A percentile compares a stretch with the other conserved stretches of the same genome.
phyloP scores from a whole-genome alignment of 192 early-diverging fungal genomes.

The Umbelopsis isabellina region DNA sequence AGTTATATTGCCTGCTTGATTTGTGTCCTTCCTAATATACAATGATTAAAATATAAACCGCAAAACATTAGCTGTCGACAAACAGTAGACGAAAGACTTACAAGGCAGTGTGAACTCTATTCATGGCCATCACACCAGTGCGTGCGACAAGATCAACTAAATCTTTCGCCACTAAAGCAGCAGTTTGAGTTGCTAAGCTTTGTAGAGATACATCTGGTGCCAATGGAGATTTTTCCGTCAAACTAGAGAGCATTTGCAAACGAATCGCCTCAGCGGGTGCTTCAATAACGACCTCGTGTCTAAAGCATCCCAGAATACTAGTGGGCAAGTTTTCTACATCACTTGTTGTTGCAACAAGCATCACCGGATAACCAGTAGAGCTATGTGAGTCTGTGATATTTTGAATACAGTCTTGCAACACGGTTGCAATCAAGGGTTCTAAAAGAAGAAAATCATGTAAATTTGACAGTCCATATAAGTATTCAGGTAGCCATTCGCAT shows the following conservation, averaged over 20 bases:
- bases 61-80: background rate
- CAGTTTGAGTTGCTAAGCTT: constrained; percentile 87
- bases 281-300: constrained; percentile 74
- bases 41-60: background rate
- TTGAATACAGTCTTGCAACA: constrained; percentile 64
- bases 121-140: constrained; percentile 68
- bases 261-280: constrained; percentile 72
- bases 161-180: constrained; percentile 88
- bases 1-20: constrained; percentile 40
- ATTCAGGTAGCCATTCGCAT: background rate
- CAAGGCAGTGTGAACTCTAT: constrained; percentile 55
- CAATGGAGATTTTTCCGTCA: constrained; percentile 57
- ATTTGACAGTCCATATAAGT: background rate
- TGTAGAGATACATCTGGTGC: constrained; percentile 79
- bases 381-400: constrained; percentile 42
- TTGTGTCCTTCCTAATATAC: constrained; percentile 35
- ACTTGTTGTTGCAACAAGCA: constrained; percentile 76
- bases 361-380: constrained; percentile 66
- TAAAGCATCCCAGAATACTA: constrained; percentile 76
- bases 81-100: constrained; percentile 25
- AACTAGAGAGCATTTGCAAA: constrained; percentile 62
- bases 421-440: constrained; percentile 57
- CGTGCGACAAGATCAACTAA: constrained; percentile 75
- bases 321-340: constrained; percentile 83
- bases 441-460: background rate